These are phyloP conservation scores for Aureobasidium sp. DNA, from an alignment of 2,329 filamentous ascomycete species.

Conservation along the genomic window DNA sequence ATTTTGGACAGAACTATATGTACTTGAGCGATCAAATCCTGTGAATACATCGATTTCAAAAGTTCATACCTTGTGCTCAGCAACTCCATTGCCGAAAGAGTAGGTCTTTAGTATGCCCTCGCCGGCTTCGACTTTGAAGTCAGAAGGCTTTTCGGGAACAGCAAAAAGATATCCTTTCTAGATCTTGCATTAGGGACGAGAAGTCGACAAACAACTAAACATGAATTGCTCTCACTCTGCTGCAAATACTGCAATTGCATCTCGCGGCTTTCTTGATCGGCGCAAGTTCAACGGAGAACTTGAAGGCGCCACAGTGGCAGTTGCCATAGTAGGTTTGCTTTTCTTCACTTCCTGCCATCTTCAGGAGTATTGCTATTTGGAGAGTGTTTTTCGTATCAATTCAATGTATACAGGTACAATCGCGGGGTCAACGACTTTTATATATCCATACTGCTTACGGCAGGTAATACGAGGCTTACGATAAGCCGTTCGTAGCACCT, in stretches of 20 bases:
- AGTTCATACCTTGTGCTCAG: neutral
- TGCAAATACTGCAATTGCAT: constrained; percentile 10
- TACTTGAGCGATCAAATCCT: neutral
- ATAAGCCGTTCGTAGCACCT: neutral
- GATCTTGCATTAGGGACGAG: neutral
- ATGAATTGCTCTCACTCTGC: neutral
- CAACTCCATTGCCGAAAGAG: neutral
- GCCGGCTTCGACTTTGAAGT: neutral
- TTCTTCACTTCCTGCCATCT: neutral
- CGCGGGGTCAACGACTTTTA: neutral
- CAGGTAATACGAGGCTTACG: neutral
- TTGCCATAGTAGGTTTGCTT: constrained; percentile 1
- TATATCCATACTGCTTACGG: neutral
- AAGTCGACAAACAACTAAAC: neutral
- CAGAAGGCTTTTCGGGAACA: neutral
- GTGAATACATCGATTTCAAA: neutral
- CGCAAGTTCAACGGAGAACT: neutral
- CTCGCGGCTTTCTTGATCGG: neutral
- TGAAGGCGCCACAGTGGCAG: constrained; percentile 9
- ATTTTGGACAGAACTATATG: neutral
- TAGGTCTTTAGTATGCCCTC: neutral
- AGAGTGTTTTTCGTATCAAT: neutral
- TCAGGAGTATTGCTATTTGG: neutral
- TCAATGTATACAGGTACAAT: neutral
- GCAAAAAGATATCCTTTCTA: constrained; percentile 3